Evolutionary conservation across 768 basidiomycete genomes (phyloP), one percentile per base, ranked within the genome.

Genomic region (Gymnopilus dilepis): DNA sequence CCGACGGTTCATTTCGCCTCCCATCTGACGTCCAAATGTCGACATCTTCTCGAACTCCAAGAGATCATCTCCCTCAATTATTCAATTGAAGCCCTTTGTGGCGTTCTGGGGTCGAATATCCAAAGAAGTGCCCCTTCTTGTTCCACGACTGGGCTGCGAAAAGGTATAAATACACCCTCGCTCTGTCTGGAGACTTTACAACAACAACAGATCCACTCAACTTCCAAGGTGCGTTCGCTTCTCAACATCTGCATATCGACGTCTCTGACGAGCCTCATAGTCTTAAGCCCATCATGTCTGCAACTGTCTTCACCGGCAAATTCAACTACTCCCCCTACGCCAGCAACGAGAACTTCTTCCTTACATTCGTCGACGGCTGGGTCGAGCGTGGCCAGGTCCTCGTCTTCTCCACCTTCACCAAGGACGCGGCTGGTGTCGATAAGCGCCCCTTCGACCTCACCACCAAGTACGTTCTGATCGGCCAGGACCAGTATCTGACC

Each of bases 281-380:
- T 37, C 15, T 37, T 37, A 37, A 15, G 3, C 11, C n/a, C 52
- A 38, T 17, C 22, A 53, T 53, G 52, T 34, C 52, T 6, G 33
- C 52, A 21, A 53, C 31, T 9, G 24, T 53, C 31, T 53, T 38
- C 37, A 13, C 37, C 2, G 52, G 52, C 33, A 53, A 53, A 11
- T 53, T 38, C 52, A 53, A 53, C 15, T 53, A 53, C 26, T 34
- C 33, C 15, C 52, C 52, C 21, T 53, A 38, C 34, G 52, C 52
- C 52, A 53, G 52, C 52, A 53, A 53, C 34, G 52, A 53, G 11
- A 53, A 53, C 52, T 53, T 41, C 40, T 41, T 17, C 40, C 40
- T 41, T n/a, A 41, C 17, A 9, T 41, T 41, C 15, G 24, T 28
- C 9, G 9, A 15, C 9, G 45, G 24, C 1, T 47, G 52, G 52